Base-by-base conservation (phyloP, 331 rosid genomes). In the Pyracantha coccinea region DNA sequence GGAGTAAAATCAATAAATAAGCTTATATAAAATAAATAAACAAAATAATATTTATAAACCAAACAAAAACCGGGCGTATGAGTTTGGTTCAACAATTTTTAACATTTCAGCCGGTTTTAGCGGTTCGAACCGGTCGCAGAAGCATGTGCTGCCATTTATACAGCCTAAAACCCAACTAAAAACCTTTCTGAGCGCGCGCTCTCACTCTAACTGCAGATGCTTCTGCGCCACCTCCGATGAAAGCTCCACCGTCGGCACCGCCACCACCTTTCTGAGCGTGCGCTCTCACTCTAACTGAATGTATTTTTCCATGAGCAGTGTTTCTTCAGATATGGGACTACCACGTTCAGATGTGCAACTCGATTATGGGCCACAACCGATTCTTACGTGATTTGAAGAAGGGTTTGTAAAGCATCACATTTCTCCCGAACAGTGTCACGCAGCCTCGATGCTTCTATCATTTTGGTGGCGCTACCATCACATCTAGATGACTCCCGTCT, bases 341-440 rank as follows among this genome's bases (percentile, higher is more conserved):
- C 21, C 38, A 28, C 13, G 13, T 28, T 28, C 67, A 15, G 79
- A 81, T 61, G 77, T 84, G 41, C 83, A 70, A 8, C 81, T 92
- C 66, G 72, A 64, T 59, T 80, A 59, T 38, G 89, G 92, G 64
- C 62, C 86, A 29, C 74, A 25, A 59, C 89, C 94, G 38, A 80
- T 88, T 75, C 74, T 88, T 41, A 71, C 86, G 54, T 79, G 78
- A 83, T 65, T 55, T 57, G 71, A 66, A 59, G 24, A 7, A 65
- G 17, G 47, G 10, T 3, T 55, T 19, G 68, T 29, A 59, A 38
- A 23, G 41, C 28, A 10, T 55, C 28, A 13, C 17, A 4, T 41
- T 50, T 28, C 21, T 6, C 27, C 44, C 12, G 13, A 35, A 35
- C 44, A 2, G 12, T 35, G 44, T 35, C 44, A 35, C 41, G 60